A percentile compares a stretch with the other conserved stretches of the same genome.
phyloP scores from a whole-genome alignment of 345 rosid species.

The Brassica incana region DNA sequence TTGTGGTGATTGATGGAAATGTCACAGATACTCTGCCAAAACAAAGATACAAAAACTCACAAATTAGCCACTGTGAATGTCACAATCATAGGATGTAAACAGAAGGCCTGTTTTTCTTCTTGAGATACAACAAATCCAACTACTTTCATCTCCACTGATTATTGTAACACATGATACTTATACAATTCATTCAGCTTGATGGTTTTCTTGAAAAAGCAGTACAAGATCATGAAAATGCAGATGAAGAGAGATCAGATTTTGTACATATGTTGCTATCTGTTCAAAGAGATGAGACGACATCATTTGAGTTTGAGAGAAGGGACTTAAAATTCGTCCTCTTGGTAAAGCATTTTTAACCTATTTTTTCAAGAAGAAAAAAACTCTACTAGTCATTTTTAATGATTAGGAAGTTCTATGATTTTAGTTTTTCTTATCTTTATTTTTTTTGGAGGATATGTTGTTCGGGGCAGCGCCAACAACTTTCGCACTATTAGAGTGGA shows the following conservation, averaged over 20 bases:
- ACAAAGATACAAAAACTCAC: neutral
- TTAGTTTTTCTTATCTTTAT: neutral
- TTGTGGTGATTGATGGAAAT: constrained; percentile 62
- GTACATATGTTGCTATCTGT: neutral
- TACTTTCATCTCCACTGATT: neutral
- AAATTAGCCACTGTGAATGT: too few species aligned
- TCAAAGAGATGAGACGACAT: neutral
- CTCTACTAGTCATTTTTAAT: too few species aligned
- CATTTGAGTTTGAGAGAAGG: neutral
- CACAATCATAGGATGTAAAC: too few species aligned
- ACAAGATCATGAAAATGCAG: constrained; percentile 5
- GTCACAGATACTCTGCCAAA: constrained; percentile 74
- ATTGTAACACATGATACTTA: neutral
- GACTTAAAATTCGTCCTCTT: neutral
- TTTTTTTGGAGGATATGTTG: neutral
- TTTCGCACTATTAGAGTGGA: constrained; percentile 3
- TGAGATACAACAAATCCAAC: neutral
- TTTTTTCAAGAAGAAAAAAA: neutral
- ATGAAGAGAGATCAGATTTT: neutral
- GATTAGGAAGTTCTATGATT: too few species aligned
- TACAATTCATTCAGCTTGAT: too few species aligned
- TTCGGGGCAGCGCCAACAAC: constrained; percentile 10
- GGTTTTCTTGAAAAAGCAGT: neutral
- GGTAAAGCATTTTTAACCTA: neutral
- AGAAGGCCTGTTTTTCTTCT: neutral